Evolutionary conservation across 2,329 filamentous ascomycete species (phyloP), one percentile per base, ranked within the genome.

Genomic region (Stemphylium lycopersici): DNA sequence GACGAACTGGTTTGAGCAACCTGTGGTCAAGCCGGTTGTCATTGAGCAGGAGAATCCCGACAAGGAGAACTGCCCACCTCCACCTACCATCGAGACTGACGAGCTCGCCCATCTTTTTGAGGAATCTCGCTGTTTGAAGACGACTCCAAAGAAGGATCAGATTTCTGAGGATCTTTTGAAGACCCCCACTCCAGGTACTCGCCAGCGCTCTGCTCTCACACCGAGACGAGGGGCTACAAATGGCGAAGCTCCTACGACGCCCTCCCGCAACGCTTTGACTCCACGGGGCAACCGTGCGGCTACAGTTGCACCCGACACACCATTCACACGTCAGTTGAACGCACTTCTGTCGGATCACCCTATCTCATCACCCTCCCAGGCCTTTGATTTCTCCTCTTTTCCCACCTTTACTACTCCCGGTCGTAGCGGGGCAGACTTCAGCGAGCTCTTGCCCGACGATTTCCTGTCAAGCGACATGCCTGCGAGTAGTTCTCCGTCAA

Each of bases 71-170:
- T 74, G 74, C 43, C 78, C 77, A 11, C 79, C 81, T 5, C 66
- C 71, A 8, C 34, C 39, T 24, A 55, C 71, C 16, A 70, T 77
- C 5, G 66, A 68, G 10, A 72, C 77, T 33, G 83, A 87, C 56
- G 81, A 83, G 32, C 72, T 90, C 5, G 83, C 85, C 36, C 80
- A 83, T 44, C 80, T 95, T 4, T 93, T 95, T 65, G 86, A 87
- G 52, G 82, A 88, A 3, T 63, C 80, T 76, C 87, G 80, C 3
- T 84, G 81, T 56, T 80, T 80, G 55, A 83, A 82, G 82, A 80
- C 69, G 76, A 79, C 52, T 73, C 78, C 84, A 1, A 83, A 81
- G n/a, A 86, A 84, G 83, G 61, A 86, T 81, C 31, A 83, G 83
- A 68, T 87, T 60, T 58, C 79, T 63, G 60, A 75, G 52, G 66